Conservation (phyloP, 2,329 filamentous ascomycete genomes). For the Pyricularia pennisetigena region DNA sequence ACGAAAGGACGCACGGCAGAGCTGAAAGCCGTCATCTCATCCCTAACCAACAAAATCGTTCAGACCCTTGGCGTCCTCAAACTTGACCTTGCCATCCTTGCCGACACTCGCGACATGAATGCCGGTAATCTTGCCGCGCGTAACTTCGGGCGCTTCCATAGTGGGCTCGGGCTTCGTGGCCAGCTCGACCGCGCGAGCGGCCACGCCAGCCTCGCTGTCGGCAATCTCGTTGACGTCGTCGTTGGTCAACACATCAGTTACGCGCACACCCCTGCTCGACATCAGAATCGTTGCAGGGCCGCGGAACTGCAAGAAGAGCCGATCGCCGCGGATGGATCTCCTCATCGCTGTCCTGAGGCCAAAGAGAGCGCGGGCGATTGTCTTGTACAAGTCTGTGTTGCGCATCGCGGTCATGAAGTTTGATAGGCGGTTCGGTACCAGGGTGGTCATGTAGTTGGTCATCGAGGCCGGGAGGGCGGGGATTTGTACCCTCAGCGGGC, state of each 20-base stretch:
- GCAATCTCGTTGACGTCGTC: slow-evolving; percentile 87
- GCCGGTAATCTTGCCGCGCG: slow-evolving; percentile 26
- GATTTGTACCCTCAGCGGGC: slow-evolving; percentile 64
- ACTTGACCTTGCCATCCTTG: slow-evolving; percentile 55
- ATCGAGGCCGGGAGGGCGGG: slow-evolving; percentile 46
- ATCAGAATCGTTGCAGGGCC: slow-evolving; percentile 80
- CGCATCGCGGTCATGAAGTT: slow-evolving; percentile 67
- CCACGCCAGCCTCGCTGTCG: slow-evolving; percentile 63
- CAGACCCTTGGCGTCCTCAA: slow-evolving; percentile 49
- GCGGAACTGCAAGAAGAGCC: slow-evolving; percentile 82
- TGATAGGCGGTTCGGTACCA: slow-evolving; percentile 49
- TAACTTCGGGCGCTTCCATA: slow-evolving; percentile 15
- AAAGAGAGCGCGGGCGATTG: slow-evolving; percentile 54
- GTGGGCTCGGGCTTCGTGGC: slow-evolving; percentile 22
- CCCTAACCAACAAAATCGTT: slow-evolving; percentile 41
- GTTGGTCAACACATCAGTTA: slow-evolving; percentile 68
- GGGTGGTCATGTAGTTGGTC: slow-evolving; percentile 25
- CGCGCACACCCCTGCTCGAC: slow-evolving; percentile 72
- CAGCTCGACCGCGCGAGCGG: slow-evolving; percentile 47
- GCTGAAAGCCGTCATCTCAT: not conserved
- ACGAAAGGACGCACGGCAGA: not conserved
- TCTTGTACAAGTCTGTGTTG: slow-evolving; percentile 63
- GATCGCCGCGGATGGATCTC: slow-evolving; percentile 84
- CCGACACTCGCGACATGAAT: slow-evolving; percentile 47
- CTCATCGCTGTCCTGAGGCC: slow-evolving; percentile 65